Evolutionary conservation across 164 flowering plant genomes (phyloP), one percentile per base, ranked within the genome.

Genomic region (Stephania japonica): DNA sequence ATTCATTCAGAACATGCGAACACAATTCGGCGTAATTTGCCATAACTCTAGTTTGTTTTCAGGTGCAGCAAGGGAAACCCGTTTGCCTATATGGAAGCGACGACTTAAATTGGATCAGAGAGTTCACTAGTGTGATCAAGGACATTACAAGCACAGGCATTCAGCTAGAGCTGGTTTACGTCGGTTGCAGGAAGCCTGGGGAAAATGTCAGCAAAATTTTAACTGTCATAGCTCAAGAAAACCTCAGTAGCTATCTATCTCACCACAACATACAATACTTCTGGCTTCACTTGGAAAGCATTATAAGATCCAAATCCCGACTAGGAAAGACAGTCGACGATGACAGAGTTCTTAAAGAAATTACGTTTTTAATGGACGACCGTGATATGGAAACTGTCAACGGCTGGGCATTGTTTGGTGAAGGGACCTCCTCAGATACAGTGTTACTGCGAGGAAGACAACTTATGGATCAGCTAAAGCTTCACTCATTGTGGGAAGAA

Each of bases 31-130:
- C 50, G 12, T 44, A 44, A 44, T 44, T 44, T 44, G 2, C 7
- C 50, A 44, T 44, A 4, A 44, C 7, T 44, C 38, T 32, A 32
- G 1, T 32, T 32, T 32, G 38, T 32, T 84, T 65, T 72, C 87
- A 91, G 98, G 84, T 88, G 0, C 81, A 85, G 81, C 86, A 89
- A 83, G 91, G 89, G 59, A 78, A 80, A 72, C 73, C 82, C 38
- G 56, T 91, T 67, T 93, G 94, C 80, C 75, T 93, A 5, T 89
- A 84, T 72, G 97, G 91, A 78, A 85, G 97, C 67, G 73, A 75
- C 14, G 76, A 85, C 77, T 7, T 81, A 19, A 84, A 88, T 1
- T 90, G 98, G 98, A 85, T 88, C 8, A 80, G 80, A 79, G 85
- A 87, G 43, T 81, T 89, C 76, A 83, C 67, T 72, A 66, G 68